Base-by-base conservation (phyloP, 805 yeast species). In the Kluyveromyces nonfermentans region DNA sequence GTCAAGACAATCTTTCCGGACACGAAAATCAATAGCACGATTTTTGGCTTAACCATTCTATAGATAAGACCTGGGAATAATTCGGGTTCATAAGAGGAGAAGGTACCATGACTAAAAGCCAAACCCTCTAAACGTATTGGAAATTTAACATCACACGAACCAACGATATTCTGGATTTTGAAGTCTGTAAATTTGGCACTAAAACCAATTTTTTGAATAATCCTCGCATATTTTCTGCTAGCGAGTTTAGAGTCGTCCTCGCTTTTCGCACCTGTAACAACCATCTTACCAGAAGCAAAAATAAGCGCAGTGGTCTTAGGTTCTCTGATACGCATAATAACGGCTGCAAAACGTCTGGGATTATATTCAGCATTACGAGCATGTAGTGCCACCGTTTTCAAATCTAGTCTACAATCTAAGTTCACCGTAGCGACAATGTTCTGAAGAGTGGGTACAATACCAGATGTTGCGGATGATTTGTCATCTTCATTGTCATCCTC, bases 351-450 rank as follows among this genome's bases (percentile, higher is more conserved):
- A 72, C 98, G 95, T 63, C 85, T 87, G 41, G 98, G 98, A 59
- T 93, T 93, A 69, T 93, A 93, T 65, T 93, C 98, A 31, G 98
- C 98, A 67, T 93, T 93, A 76, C 98, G 87, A 2, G 97, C 97
- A 67, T 93, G 98, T 49, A 93, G 72, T 1, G 98, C 98, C 61
- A 93, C 94, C 16, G 98, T 93, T 62, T 93, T 93, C 64, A 93
- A 76, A 65, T 93, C 98, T 55, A 93, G 71, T 50, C 97, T 81
- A 66, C 98, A 93, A 53, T 93, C 97, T 62, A 93, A 73, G 61
- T 93, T 90, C 47, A 93, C 98, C 0, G 98, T 93, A 31, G 98
- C 98, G 40, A 93, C 98, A 44, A 93, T 93, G 70, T 93, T 93
- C 63, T 86, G 95, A 39, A 71, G 53, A 1, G 97, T 90, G 37